A percentile compares a stretch with the other conserved stretches of the same genome.
Evolutionary conservation across 2,329 filamentous ascomycete species (phyloP).

Genomic region (Paramyrothecium roridum): DNA sequence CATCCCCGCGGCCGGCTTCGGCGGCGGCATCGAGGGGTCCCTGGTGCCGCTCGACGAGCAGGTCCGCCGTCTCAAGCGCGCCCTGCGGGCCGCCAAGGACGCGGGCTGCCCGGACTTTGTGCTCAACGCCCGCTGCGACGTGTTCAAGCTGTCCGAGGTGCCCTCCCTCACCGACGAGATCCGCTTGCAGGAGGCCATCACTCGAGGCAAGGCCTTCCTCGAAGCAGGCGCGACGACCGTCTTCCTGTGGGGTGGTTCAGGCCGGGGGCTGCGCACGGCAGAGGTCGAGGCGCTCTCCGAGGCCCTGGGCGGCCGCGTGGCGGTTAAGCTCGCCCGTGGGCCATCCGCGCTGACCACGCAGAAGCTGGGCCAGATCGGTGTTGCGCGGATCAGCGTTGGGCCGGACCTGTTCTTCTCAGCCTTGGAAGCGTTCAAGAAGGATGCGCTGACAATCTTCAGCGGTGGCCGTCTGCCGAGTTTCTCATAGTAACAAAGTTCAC

Average conservation of each 20-base stretch:
- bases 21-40: constrained; percentile 24
- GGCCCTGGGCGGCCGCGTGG: constrained; percentile 46
- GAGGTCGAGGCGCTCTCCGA: constrained; percentile 45
- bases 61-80: constrained; percentile 40
- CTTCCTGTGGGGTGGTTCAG: constrained; percentile 56
- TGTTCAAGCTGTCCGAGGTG: constrained; percentile 34
- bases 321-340: constrained; percentile 39
- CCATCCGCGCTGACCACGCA: constrained; percentile 36
- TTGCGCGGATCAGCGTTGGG: constrained; percentile 54
- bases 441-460: constrained; percentile 25
- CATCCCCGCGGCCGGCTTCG: constrained; percentile 29
- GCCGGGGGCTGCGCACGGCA: constrained; percentile 35
- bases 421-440: constrained; percentile 31
- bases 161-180: constrained; percentile 23
- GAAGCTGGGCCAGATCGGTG: constrained; percentile 45
- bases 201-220: constrained; percentile 53
- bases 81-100: constrained; percentile 37
- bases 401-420: constrained; percentile 41
- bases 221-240: constrained; percentile 55
- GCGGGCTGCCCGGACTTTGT: constrained; percentile 52
- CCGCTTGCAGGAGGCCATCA: constrained; percentile 44
- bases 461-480: constrained; percentile 13
- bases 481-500: too few species aligned
- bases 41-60: constrained; percentile 40
- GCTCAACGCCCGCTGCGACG: constrained; percentile 57